phyloP scores from a whole-genome alignment of 176 grass and related monocot species.

The Triticum aestivum region DNA sequence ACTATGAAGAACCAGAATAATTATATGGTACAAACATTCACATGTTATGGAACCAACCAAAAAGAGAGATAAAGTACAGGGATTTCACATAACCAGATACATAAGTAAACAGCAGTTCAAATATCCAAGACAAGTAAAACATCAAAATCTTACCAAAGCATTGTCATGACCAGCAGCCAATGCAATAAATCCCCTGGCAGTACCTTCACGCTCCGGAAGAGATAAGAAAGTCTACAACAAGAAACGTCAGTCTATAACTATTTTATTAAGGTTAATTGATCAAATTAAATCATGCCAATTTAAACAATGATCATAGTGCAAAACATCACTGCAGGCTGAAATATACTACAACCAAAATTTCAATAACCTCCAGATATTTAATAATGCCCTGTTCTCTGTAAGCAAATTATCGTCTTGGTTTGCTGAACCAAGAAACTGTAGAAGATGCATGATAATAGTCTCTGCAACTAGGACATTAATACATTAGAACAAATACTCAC shows the following conservation, averaged over 20 bases:
- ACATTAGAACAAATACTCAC: conserved; percentile 33
- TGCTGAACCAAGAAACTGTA: neutral
- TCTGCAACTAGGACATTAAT: neutral
- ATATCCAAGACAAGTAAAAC: conserved; percentile 15
- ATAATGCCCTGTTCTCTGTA: neutral
- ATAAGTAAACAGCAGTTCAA: neutral
- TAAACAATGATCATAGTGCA: conserved; percentile 3
- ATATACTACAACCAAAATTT: conserved; percentile 1
- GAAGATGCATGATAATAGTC: conserved; percentile 7
- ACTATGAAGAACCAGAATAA: neutral
- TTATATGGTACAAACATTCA: neutral
- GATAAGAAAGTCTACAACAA: conserved; percentile 67
- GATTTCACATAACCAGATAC: neutral
- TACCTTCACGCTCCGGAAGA: conserved; percentile 62
- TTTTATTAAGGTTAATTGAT: neutral
- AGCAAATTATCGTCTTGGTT: conserved; percentile 22
- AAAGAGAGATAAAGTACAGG: neutral
- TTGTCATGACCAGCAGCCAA: conserved; percentile 57
- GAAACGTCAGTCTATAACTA: conserved; percentile 15
- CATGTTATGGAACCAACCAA: neutral
- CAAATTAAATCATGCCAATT: conserved; percentile 13
- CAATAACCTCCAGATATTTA: neutral
- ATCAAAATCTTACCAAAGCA: conserved; percentile 44
- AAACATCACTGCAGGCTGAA: conserved; percentile 10
- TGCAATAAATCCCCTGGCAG: conserved; percentile 63